A percentile compares a stretch with the other conserved stretches of the same genome.
Evolutionary conservation across 805 yeast species (phyloP).

Genomic region (Lachancea lanzarotensis): DNA sequence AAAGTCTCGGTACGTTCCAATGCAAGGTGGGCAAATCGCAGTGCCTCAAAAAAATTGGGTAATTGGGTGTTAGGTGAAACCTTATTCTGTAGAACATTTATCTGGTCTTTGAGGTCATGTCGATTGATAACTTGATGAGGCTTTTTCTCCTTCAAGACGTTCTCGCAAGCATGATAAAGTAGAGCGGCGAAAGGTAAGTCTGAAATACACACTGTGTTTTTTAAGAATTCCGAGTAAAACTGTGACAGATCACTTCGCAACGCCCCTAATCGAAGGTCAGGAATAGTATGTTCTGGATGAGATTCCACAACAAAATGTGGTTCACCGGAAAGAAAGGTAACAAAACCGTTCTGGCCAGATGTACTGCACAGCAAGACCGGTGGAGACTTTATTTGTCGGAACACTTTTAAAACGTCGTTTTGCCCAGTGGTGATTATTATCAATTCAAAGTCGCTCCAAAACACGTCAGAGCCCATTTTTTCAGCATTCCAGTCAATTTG

Average conservation of each 20-base stretch:
- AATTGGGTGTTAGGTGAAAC: conserved; percentile 10
- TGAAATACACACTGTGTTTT: conserved; percentile 25
- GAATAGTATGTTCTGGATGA: conserved; percentile 50
- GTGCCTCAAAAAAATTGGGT: conserved; percentile 47
- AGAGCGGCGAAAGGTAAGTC: conserved; percentile 67
- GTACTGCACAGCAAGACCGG: conserved; percentile 51
- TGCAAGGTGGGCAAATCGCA: conserved; percentile 39
- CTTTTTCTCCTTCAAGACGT: not conserved
- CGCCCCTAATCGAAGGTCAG: conserved; percentile 57
- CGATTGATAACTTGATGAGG: not conserved
- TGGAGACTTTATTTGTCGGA: conserved; percentile 30
- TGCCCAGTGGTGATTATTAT: conserved; percentile 36
- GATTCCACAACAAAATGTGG: conserved; percentile 65
- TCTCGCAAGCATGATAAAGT: conserved; percentile 42
- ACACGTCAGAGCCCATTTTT: not conserved
- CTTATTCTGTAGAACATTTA: not conserved
- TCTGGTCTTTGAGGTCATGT: not conserved
- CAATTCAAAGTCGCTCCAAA: conserved; percentile 46
- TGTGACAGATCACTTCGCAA: conserved; percentile 67
- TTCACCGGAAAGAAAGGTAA: conserved; percentile 48
- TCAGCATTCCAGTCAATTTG: conserved; percentile 1
- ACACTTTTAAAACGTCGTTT: conserved; percentile 25
- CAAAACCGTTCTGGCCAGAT: conserved; percentile 59
- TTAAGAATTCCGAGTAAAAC: conserved; percentile 37
- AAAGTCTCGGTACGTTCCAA: not conserved